phyloP scores from a whole-genome alignment of 345 rosid species.

The Salix dunnii region DNA sequence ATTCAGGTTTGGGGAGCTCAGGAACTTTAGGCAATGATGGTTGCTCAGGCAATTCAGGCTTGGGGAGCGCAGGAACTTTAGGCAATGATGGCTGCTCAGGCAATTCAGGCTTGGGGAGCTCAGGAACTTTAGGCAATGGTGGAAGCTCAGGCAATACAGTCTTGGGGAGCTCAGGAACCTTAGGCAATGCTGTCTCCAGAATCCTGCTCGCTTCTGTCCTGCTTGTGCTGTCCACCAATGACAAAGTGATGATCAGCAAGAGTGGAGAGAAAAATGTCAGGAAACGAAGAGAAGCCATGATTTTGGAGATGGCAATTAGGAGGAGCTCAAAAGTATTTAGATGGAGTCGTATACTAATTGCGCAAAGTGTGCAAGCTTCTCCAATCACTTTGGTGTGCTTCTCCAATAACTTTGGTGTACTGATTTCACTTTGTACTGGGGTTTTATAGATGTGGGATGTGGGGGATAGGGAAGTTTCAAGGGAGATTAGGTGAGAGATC shows the following conservation, averaged over 20 bases:
- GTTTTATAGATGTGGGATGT: background rate
- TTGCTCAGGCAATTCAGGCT: slow-evolving; percentile 5
- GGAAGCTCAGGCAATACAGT: background rate
- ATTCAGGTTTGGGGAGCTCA: background rate
- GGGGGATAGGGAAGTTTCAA: background rate
- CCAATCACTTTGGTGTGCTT: background rate
- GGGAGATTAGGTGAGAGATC: background rate
- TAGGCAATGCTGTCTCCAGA: background rate
- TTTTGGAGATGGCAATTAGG: background rate
- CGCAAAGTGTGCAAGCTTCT: background rate
- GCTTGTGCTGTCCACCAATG: background rate
- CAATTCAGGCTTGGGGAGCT: too few relatives aligned
- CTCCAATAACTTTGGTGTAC: background rate
- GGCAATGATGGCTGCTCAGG: too few relatives aligned
- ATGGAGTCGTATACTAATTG: background rate
- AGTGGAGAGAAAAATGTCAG: background rate
- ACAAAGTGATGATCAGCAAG: background rate
- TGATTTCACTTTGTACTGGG: background rate
- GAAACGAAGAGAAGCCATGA: background rate
- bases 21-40: background rate
- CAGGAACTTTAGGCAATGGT: too few relatives aligned
- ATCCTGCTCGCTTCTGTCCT: background rate
- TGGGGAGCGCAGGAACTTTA: background rate
- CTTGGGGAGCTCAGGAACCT: background rate
- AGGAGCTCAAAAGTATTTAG: background rate